phyloP scores from a whole-genome alignment of 208 protist species.

The Porcisia hertigi region DNA sequence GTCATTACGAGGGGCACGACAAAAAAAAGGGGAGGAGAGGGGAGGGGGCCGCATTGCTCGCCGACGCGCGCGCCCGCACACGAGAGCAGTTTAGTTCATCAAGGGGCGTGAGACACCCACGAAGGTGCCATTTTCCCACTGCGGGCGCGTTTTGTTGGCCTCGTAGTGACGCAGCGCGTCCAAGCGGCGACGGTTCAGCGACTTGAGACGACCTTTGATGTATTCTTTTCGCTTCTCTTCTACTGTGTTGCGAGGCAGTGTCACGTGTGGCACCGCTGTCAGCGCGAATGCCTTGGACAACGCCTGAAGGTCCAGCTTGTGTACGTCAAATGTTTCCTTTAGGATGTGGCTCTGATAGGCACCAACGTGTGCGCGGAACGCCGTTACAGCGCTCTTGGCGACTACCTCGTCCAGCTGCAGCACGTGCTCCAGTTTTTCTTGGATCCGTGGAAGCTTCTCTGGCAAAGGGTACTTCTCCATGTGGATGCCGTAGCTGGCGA shows the following conservation, averaged over 20 bases:
- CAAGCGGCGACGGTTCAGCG: conserved; percentile 62
- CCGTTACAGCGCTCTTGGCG: conserved; percentile 89
- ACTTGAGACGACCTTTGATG: conserved; percentile 91
- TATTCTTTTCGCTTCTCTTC: conserved; percentile 80
- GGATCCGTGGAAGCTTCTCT: conserved; percentile 68
- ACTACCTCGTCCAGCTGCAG: conserved; percentile 86
- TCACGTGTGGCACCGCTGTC: conserved; percentile 79
- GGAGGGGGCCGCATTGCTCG: background rate
- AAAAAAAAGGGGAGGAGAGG: background rate
- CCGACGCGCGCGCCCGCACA: background rate
- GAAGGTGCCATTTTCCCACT: conserved; percentile 85
- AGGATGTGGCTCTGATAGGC: conserved; percentile 94
- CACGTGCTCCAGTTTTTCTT: conserved; percentile 89
- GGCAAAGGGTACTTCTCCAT: conserved; percentile 80
- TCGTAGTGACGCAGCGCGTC: conserved; percentile 82
- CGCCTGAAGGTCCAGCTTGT: conserved; percentile 90
- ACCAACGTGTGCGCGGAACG: conserved; percentile 91
- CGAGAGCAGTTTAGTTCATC: conserved; percentile 9
- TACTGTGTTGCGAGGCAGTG: conserved; percentile 68
- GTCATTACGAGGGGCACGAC: background rate
- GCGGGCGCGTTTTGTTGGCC: conserved; percentile 71
- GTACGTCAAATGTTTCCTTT: conserved; percentile 93
- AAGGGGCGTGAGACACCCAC: conserved; percentile 57
- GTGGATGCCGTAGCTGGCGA: conserved; percentile 79
- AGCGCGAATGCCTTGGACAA: conserved; percentile 93